phyloP scores from a whole-genome alignment of 1,139 yeast species.

The Geotrichum histeridarum region DNA sequence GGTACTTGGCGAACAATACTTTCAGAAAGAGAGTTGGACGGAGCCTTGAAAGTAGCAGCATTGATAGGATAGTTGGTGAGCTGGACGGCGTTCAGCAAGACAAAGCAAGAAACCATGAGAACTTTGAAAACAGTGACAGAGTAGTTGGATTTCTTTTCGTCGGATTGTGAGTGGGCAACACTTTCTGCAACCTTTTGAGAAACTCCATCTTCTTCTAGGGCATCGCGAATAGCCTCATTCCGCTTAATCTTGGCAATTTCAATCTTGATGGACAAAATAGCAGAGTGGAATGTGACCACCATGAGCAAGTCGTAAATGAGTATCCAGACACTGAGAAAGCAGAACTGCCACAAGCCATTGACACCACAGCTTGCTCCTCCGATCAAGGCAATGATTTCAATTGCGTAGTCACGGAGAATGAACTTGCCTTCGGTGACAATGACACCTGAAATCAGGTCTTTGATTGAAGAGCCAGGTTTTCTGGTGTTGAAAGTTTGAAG shows the following conservation, averaged over 20 bases:
- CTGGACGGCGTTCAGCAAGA: constrained; percentile 56
- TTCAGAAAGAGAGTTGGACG: constrained; percentile 17
- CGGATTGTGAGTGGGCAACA: constrained; percentile 45
- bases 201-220: constrained; percentile 91
- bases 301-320: constrained; percentile 67
- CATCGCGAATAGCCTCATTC: constrained; percentile 72
- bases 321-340: constrained; percentile 69
- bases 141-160: constrained; percentile 22
- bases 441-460: constrained; percentile 48
- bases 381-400: constrained; percentile 68
- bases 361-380: constrained; percentile 71
- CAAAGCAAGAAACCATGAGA: constrained; percentile 60
- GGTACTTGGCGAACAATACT: constrained; percentile 22
- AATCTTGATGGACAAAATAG: constrained; percentile 80
- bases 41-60: constrained; percentile 27
- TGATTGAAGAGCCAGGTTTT: constrained; percentile 27
- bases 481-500: constrained; percentile 32
- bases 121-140: constrained; percentile 59
- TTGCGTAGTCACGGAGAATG: constrained; percentile 71
- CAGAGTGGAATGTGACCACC: constrained; percentile 78
- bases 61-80: constrained; percentile 47
- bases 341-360: constrained; percentile 64
- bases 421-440: constrained; percentile 63
- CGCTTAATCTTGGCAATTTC: constrained; percentile 87
- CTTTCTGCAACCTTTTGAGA: constrained; percentile 65